Evolutionary conservation across 2,329 filamentous ascomycete species (phyloP), one percentile per base, ranked within the genome.

Genomic region (Hymenoscyphus repandus): DNA sequence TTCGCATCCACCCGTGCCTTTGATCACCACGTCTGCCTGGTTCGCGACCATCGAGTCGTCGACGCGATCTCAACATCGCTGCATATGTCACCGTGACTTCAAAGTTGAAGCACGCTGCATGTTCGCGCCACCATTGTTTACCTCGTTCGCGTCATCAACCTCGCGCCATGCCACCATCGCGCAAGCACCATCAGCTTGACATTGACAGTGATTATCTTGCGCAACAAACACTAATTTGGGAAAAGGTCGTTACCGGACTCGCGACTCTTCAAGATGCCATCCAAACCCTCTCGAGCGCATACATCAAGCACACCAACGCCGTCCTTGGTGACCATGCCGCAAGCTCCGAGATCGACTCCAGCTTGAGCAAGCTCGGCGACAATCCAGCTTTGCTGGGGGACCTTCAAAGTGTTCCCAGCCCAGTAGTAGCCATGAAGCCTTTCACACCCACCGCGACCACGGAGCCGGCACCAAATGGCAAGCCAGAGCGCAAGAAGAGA

Each of bases 401-500:
- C 45, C 60, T 63, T 22, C 59, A 62, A 49, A 68, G 68, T 46
- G 66, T 67, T 13, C 58, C 63, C 32, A 70, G 66, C 53, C 68
- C 69, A 22, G 62, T 55, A 2, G 53, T 54, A 27, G 53, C 32
- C 13, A n/a, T 37, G 13, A 30, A 17, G 9, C 34, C 36, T 2
- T 6, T 68, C 38, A 62, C 70, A 47, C 60, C 67, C 30, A 70
- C 77, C 20, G 72, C 69, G 11, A 4, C 22, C 22, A 7, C 22
- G 22, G 22, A 27, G 7, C 22, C 22, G 7, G 76, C 76, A 20
- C 78, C 74, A 9, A 79, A 83, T 64, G 82, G 83, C 68, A 87
- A 90, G 79, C 90, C 90, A 78, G 90, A 93, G 78, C 85, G 88
- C 70, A 92, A 93, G 79, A 91, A 91, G 77, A 82, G 85, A 55